A percentile compares a stretch with the other conserved stretches of the same genome.
phyloP scores from a whole-genome alignment of 495 filamentous ascomycete species.

The Immersiella caudata region DNA sequence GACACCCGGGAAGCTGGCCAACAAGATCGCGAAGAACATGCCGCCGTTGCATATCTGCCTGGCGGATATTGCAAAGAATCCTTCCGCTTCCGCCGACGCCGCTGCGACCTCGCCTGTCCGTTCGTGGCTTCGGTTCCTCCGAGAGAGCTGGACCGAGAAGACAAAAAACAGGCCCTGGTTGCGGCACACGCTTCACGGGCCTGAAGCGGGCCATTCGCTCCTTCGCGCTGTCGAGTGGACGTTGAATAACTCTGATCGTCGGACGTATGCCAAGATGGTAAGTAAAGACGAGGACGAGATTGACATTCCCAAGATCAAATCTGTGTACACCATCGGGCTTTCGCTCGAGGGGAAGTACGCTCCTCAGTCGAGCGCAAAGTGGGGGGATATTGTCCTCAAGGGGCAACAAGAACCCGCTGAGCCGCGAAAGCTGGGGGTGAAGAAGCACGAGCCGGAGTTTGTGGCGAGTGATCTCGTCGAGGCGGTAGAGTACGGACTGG shows the following conservation, averaged over 20 bases:
- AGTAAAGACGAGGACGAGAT: neutral
- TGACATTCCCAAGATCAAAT: neutral
- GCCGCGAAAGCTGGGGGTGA: neutral
- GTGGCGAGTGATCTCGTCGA: neutral
- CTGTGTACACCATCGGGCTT: neutral
- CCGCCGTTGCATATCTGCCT: neutral
- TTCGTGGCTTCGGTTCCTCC: neutral
- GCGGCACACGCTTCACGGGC: neutral
- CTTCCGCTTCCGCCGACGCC: neutral
- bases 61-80: neutral
- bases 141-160: neutral
- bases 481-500: too few species aligned
- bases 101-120: neutral
- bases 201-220: neutral
- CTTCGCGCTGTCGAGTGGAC: neutral
- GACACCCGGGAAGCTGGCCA: neutral
- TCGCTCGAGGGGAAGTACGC: neutral
- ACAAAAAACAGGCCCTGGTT: neutral
- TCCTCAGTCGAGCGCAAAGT: neutral
- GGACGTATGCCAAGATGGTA: neutral
- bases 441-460: neutral
- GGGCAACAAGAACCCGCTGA: neutral
- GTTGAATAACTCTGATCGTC: neutral
- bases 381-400: neutral
- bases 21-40: neutral